Conservation (phyloP, 2,329 filamentous ascomycete species). For the Bipolaris gigantea region DNA sequence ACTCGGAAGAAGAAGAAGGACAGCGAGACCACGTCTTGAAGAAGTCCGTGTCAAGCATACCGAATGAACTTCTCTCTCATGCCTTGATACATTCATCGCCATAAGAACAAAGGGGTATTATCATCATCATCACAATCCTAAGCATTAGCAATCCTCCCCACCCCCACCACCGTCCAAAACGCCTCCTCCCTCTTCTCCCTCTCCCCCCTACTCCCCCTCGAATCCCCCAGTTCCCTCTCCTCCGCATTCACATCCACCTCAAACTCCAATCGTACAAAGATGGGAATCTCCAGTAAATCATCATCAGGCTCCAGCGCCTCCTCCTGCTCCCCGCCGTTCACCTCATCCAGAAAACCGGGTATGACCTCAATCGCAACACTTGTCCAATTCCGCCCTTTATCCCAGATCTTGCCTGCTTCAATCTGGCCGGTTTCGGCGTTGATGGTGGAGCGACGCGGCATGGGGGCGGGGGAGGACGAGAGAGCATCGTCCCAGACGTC, state of each 20-base stretch:
- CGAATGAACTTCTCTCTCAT: neutral
- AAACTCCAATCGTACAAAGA: conserved; percentile 93
- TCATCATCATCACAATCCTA: conserved; percentile 43
- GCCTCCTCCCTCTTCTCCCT: conserved; percentile 83
- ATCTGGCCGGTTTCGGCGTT: conserved; percentile 47
- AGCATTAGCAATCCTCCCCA: conserved; percentile 69
- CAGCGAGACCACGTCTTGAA: conserved; percentile 18
- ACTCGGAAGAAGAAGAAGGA: conserved; percentile 38
- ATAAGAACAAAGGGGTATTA: conserved; percentile 6
- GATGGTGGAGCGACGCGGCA: conserved; percentile 28
- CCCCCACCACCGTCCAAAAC: conserved; percentile 92
- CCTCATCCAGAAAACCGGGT: conserved; percentile 50
- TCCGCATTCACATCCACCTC: conserved; percentile 70
- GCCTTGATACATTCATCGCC: neutral
- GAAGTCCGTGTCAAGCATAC: neutral
- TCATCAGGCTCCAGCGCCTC: conserved; percentile 54
- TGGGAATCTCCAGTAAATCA: conserved; percentile 81
- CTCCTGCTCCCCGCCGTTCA: conserved; percentile 23
- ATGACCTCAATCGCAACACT: conserved; percentile 91
- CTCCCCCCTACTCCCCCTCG: conserved; percentile 58
- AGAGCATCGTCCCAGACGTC: conserved; percentile 91
- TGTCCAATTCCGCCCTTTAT: conserved; percentile 90
- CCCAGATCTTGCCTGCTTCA: conserved; percentile 95
- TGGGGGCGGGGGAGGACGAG: conserved; percentile 47
- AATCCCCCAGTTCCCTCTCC: conserved; percentile 38